Evolutionary conservation across 129 eudicot genomes (phyloP), one percentile per base, ranked within the genome.

Genomic region (Erigeron canadensis): DNA sequence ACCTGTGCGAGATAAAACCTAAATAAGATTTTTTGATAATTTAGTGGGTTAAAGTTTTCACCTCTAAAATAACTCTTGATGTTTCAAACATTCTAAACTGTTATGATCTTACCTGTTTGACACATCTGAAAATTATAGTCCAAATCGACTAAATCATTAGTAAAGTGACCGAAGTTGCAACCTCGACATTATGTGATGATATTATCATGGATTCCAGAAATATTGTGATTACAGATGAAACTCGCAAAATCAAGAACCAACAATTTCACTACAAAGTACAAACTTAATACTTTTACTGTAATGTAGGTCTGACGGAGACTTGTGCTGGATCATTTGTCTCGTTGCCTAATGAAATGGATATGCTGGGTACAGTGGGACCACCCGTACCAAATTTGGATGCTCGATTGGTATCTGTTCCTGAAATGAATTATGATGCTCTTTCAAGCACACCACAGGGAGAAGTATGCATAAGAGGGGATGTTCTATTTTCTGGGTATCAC

Each of bases 301-400:
- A 48, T 82, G 16, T 63, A 89, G 96, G 96, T 38, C 75, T 89
- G 70, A 89, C 96, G 3, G 96, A 89, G 77, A 89, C 86, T 28
- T 89, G 96, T 78, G 96, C 90, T 53, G 96, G 94, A 57, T 63
- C 96, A 50, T 89, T 89, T 78, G 86, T 89, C 40, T 82, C 96
- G 0, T 67, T 81, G 37, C 96, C 96, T 38, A 82, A 89, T 9
- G 88, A 86, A 81, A 60, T 80, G 68, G 67, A 50, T 57, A 87
- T 86, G 96, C 62, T 84, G 75, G 94, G 96, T 44, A 89, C 96
- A 7, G 96, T 89, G 73, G 96, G 94, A 8, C 94, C 96, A 38
- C 96, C 96, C 0, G 84, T 86, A 58, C 96, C 96, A 19, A 81
- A 78, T 76, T 81, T 87, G 78, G 88, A 86, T 70, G 85, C 88